Evolutionary conservation across 305 asterid genomes (phyloP), one percentile per base, ranked within the genome.

Genomic region (Fraxinus paxiana): DNA sequence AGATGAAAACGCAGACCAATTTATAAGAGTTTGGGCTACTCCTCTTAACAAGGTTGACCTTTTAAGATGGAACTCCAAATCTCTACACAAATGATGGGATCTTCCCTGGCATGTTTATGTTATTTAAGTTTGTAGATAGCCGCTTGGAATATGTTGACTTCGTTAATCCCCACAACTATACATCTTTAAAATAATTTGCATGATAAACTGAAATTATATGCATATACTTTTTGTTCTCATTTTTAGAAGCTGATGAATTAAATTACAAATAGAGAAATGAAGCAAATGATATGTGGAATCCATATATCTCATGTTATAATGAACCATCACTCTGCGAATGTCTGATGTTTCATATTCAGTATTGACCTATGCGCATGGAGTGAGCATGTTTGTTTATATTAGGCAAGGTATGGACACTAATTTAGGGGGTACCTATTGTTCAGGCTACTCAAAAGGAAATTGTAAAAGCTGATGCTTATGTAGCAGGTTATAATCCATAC

Each of bases 371-470:
- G 43, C 8, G 4, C 41, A 69, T 31, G 13, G 51, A 76, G 70
- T 79, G 79, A 51, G 46, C 26, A 7, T 81, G 26, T 61, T 13
- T 74, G 20, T 79, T 54, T 61, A 79, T 71, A 41, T 79, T 81
- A 22, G 41, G 9, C 48, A 72, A 41, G 56, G 18, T 77, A 51
- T 77, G 83, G 77, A 79, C 38, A 79, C 84, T 88, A 77, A 86
- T 67, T 15, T 54, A 75, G 22, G 28, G 77, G 48, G 75, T 48
- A 78, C 79, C 79, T 80, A 82, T 78, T 73, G 79, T 76, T 77
- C 93, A 96, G 99, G 99, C 99, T 85, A 96, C 99, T 75, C 90
- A 93, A 87, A 96, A 92, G 97, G 86, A 93, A 91, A 85, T 80
- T 77, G 87, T 96, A 76, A 88, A 92, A 83, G 98, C 99, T 76